Evolutionary conservation across 1,139 yeast species (phyloP).

Genomic region (Trichomonascaceae sp.): DNA sequence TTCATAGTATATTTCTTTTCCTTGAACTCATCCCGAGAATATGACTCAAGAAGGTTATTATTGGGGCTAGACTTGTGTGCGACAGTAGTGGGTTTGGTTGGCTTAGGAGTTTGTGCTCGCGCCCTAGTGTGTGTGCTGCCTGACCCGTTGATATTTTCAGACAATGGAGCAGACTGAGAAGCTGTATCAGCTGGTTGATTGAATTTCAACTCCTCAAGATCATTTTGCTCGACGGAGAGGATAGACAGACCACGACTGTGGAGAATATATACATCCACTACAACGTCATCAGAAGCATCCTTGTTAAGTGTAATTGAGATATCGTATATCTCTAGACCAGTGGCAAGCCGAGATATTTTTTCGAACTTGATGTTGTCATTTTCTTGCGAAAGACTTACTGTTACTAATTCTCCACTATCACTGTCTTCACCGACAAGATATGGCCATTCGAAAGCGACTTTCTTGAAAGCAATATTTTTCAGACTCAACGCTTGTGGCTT

Average conservation of each 20-base stretch:
- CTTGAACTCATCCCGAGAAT: constrained; percentile 13
- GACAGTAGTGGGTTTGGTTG: background rate
- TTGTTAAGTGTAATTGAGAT: constrained; percentile 17
- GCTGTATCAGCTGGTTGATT: background rate
- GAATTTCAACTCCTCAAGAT: constrained; percentile 3
- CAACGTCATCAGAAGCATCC: constrained; percentile 13
- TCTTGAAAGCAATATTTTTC: background rate
- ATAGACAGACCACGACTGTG: constrained; percentile 22
- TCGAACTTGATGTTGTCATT: constrained; percentile 8
- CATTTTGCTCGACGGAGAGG: constrained; percentile 13
- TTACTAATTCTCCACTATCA: background rate
- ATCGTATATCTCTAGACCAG: constrained; percentile 14
- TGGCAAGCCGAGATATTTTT: constrained; percentile 11
- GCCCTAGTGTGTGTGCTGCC: background rate
- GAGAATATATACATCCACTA: constrained; percentile 20
- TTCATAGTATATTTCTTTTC: constrained; percentile 13
- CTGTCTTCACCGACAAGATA: constrained; percentile 1
- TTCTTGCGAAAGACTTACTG: background rate
- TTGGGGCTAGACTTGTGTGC: background rate
- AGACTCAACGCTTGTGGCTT: background rate
- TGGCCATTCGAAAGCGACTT: constrained; percentile 1
- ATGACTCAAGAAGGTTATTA: constrained; percentile 12
- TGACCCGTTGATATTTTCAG: background rate
- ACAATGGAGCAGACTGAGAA: background rate
- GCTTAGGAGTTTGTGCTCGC: background rate